Conservation (phyloP, 495 filamentous ascomycete species). For the Trichoderma asperelloides region DNA sequence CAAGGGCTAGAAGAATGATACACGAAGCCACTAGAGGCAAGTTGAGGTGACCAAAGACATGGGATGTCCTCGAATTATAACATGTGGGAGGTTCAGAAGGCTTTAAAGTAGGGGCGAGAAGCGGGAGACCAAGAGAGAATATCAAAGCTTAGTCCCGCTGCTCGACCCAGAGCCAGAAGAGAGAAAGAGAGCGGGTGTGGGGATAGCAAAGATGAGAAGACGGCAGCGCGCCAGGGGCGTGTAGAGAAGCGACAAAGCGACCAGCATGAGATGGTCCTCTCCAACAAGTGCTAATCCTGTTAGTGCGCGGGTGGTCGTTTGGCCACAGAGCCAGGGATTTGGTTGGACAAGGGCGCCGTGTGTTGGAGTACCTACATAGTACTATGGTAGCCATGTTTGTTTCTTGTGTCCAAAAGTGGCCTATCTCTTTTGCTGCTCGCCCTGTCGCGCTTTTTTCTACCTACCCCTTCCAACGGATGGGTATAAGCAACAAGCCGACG, state of each 20-base stretch:
- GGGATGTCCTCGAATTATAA: constrained; percentile 7
- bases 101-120: constrained; percentile 5
- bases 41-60: constrained; percentile 5
- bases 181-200: background rate
- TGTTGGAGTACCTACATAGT: too few relatives aligned
- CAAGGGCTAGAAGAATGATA: constrained; percentile 1
- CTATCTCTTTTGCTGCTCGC: background rate
- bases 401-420: constrained; percentile 1
- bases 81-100: background rate
- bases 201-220: background rate
- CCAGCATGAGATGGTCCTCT: constrained; percentile 3
- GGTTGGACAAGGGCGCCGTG: constrained; percentile 5
- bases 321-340: background rate
- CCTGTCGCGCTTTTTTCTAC: background rate
- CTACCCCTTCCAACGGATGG: background rate
- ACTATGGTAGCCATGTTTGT: background rate
- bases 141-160: background rate
- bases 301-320: constrained; percentile 8
- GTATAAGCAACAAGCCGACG: background rate
- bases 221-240: background rate
- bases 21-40: constrained; percentile 6
- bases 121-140: background rate
- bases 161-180: background rate
- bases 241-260: background rate
- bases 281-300: constrained; percentile 4